These are phyloP conservation scores for Metarhizium anisopliae DNA, from an alignment of 2,329 filamentous ascomycete genomes.

Conservation along the genomic window DNA sequence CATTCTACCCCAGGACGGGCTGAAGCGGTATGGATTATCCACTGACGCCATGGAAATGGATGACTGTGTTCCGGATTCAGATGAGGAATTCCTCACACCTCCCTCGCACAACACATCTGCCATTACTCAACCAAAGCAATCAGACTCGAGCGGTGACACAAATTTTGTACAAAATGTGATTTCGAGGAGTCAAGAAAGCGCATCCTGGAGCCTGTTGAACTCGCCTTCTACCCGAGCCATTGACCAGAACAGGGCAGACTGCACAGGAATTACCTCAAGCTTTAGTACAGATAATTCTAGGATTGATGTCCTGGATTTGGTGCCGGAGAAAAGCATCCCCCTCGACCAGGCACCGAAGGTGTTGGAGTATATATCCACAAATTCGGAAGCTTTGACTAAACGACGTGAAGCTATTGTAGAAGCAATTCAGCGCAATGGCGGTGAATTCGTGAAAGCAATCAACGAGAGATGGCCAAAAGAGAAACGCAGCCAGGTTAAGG, in stretches of 20 bases:
- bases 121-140: neutral
- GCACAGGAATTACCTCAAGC: slow-evolving; percentile 1
- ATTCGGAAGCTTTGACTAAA: slow-evolving; percentile 22
- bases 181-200: neutral
- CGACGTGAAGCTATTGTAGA: slow-evolving; percentile 30
- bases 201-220: neutral
- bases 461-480: slow-evolving; percentile 36
- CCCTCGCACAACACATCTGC: slow-evolving; percentile 15
- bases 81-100: slow-evolving; percentile 41
- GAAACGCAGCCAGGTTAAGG: slow-evolving; percentile 37
- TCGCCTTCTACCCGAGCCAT: neutral
- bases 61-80: slow-evolving; percentile 44
- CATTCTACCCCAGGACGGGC: slow-evolving; percentile 2
- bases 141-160: neutral
- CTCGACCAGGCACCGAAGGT: slow-evolving; percentile 19
- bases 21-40: slow-evolving; percentile 5
- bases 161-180: neutral
- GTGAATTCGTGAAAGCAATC: slow-evolving; percentile 38
- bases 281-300: slow-evolving; percentile 1
- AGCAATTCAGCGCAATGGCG: slow-evolving; percentile 36
- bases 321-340: neutral
- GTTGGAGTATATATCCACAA: slow-evolving; percentile 20
- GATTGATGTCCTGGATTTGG: neutral
- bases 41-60: slow-evolving; percentile 8
- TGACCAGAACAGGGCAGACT: neutral